phyloP scores from a whole-genome alignment of 2,329 filamentous ascomycete species.

The Amphichorda felina region DNA sequence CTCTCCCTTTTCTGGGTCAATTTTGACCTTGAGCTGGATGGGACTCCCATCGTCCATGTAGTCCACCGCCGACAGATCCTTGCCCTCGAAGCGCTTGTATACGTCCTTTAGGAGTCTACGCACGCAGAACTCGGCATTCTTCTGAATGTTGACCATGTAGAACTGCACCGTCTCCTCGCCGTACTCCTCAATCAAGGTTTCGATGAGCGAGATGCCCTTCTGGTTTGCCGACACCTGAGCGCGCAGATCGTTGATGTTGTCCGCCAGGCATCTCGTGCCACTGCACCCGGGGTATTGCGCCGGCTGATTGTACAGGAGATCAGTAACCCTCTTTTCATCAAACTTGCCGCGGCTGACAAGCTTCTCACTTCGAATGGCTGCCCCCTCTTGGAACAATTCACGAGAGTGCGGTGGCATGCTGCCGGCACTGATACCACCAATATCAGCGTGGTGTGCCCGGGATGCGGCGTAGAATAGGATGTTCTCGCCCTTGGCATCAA shows the following conservation, averaged over 20 bases:
- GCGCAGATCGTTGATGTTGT: conserved; percentile 75
- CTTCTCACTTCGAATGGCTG: conserved; percentile 53
- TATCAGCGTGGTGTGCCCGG: conserved; percentile 74
- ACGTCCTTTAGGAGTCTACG: conserved; percentile 61
- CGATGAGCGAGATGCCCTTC: conserved; percentile 75
- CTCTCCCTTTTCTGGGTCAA: conserved; percentile 63
- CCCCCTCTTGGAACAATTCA: conserved; percentile 51
- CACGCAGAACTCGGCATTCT: conserved; percentile 67
- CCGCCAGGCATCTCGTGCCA: conserved; percentile 65
- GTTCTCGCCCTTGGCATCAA: conserved; percentile 49
- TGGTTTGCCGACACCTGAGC: conserved; percentile 78
- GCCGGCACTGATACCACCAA: conserved; percentile 68
- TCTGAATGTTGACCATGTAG: conserved; percentile 75
- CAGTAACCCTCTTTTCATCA: conserved; percentile 63
- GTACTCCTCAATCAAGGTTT: conserved; percentile 64
- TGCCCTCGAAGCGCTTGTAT: conserved; percentile 56
- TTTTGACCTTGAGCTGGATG: conserved; percentile 62
- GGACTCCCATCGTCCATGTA: conserved; percentile 80
- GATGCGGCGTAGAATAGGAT: conserved; percentile 78
- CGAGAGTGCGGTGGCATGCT: conserved; percentile 69
- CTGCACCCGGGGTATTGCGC: conserved; percentile 65
- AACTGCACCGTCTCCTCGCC: conserved; percentile 68
- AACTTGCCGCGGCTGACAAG: conserved; percentile 67
- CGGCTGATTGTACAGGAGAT: conserved; percentile 62
- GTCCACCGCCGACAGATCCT: conserved; percentile 59